Evolutionary conservation across 139 green algal genomes (phyloP).

Genomic region (Trebouxia sp.): DNA sequence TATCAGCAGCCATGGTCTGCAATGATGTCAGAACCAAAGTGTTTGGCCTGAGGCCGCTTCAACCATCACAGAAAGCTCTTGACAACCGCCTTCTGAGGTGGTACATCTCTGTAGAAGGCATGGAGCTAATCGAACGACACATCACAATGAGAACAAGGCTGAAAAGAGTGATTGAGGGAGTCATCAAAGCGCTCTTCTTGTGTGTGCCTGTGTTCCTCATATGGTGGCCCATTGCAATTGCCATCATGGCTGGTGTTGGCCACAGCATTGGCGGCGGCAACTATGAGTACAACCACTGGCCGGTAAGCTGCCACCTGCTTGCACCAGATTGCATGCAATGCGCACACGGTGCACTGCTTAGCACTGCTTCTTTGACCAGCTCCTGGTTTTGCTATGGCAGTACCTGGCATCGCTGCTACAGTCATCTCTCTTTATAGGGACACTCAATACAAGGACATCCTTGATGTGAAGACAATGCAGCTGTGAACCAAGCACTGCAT

Average conservation of each 20-base stretch:
- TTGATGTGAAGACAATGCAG: too few species aligned
- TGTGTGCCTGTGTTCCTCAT: background rate
- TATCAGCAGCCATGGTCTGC: background rate
- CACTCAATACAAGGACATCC: too few species aligned
- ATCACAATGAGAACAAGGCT: background rate
- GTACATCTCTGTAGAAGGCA: slow-evolving; percentile 22
- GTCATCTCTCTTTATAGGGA: too few species aligned
- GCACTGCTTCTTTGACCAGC: too few species aligned
- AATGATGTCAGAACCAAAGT: background rate
- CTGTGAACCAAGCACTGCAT: too few species aligned
- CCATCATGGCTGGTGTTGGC: slow-evolving; percentile 27
- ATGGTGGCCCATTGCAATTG: slow-evolving; percentile 26
- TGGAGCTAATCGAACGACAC: slow-evolving; percentile 9
- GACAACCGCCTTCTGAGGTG: background rate
- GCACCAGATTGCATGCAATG: background rate
- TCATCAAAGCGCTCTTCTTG: slow-evolving; percentile 1
- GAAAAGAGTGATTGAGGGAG: background rate
- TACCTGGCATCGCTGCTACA: too few species aligned
- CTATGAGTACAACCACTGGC: slow-evolving; percentile 30
- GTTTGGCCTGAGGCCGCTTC: background rate
- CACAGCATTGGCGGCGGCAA: background rate
- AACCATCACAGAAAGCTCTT: background rate
- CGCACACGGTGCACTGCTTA: background rate
- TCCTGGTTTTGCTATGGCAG: too few species aligned
- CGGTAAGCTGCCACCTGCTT: background rate